These are phyloP conservation scores for Bipolaris bicolor DNA, from an alignment of 2,329 filamentous ascomycete species.

Conservation along the genomic window DNA sequence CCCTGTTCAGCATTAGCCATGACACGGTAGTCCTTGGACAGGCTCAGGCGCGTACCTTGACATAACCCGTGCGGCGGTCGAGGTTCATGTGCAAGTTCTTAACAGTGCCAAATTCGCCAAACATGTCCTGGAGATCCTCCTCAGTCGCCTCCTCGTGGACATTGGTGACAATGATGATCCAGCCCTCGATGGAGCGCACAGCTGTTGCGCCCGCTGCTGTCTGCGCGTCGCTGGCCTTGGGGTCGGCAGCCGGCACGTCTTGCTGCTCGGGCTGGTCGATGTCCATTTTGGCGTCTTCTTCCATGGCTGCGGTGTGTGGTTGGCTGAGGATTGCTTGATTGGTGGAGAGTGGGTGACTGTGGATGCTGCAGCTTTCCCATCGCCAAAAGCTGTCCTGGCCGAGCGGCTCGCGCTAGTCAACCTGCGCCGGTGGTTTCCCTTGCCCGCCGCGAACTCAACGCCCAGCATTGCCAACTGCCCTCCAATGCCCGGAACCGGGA, in stretches of 20 bases:
- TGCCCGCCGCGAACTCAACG: constrained; percentile 3
- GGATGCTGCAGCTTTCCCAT: constrained; percentile 6
- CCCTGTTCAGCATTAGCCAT: constrained; percentile 59
- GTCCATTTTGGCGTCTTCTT: constrained; percentile 56
- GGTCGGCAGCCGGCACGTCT: constrained; percentile 48
- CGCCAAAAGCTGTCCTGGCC: constrained; percentile 17
- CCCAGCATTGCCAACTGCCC: not conserved
- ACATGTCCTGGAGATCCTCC: constrained; percentile 80
- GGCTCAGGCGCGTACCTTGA: constrained; percentile 67
- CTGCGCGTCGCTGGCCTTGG: constrained; percentile 69
- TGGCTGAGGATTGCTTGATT: constrained; percentile 9
- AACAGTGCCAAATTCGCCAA: constrained; percentile 84
- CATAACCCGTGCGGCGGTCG: constrained; percentile 81
- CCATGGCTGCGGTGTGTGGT: constrained; percentile 44
- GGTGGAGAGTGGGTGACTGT: not conserved
- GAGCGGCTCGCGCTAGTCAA: constrained; percentile 14
- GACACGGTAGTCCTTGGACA: not conserved
- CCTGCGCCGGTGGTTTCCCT: constrained; percentile 3
- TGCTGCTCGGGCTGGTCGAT: constrained; percentile 48
- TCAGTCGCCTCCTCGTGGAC: constrained; percentile 87
- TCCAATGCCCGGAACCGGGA: not conserved
- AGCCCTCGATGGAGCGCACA: constrained; percentile 85
- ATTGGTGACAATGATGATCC: constrained; percentile 87
- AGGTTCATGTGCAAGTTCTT: constrained; percentile 86
- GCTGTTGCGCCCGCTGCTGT: constrained; percentile 77